phyloP scores from a whole-genome alignment of 352 stramenopile genomes.

The Phytophthora ohioensis region DNA sequence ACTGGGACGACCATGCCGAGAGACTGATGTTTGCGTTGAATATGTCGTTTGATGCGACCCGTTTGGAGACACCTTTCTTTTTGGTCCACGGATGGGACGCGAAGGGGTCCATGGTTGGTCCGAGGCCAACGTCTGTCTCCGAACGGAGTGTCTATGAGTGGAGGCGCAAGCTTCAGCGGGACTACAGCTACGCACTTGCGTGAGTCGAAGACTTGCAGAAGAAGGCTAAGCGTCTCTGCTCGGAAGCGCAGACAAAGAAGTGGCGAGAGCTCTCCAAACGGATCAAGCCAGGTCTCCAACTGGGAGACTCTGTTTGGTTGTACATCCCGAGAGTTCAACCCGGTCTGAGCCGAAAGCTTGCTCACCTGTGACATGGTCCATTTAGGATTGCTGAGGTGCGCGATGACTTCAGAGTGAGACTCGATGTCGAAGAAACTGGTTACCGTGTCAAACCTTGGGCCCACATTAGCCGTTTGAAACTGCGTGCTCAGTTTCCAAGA shows the following conservation, averaged over 20 bases:
- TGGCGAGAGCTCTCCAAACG: too few relatives aligned
- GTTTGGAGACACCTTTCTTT: too few relatives aligned
- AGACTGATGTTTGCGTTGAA: too few relatives aligned
- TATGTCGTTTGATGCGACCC: background rate
- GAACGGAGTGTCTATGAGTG: constrained; percentile 13
- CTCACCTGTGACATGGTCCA: too few relatives aligned
- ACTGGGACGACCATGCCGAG: background rate
- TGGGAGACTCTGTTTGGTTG: too few relatives aligned
- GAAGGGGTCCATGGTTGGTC: constrained; percentile 5
- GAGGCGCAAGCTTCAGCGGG: constrained; percentile 6
- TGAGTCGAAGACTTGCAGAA: constrained; percentile 15
- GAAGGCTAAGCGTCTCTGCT: constrained; percentile 2
- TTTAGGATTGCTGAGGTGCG: too few relatives aligned
- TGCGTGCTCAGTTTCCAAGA: background rate
- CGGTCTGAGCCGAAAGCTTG: too few relatives aligned
- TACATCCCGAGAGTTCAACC: background rate
- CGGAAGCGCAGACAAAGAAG: background rate
- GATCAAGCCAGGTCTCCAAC: too few relatives aligned
- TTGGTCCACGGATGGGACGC: constrained; percentile 9
- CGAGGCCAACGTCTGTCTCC: background rate
- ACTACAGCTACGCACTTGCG: background rate
- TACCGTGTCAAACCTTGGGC: constrained; percentile 25
- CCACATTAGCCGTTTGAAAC: background rate
- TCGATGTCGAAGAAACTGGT: constrained; percentile 1
- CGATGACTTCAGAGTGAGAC: background rate